Conservation (phyloP, 2,329 filamentous ascomycete genomes). For the Basipetospora chlamydospora region DNA sequence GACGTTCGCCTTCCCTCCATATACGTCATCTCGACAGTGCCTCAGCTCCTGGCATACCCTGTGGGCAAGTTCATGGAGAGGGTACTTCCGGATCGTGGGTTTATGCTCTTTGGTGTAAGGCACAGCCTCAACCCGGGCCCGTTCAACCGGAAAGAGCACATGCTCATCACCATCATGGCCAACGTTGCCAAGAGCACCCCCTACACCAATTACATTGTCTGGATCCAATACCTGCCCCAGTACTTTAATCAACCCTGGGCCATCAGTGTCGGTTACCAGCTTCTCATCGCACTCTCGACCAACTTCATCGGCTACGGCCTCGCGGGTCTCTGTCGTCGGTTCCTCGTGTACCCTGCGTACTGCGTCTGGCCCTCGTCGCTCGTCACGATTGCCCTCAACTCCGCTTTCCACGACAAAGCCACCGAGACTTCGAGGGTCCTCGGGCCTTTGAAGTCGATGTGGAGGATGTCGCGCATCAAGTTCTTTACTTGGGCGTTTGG, state of each 20-base stretch:
- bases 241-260: slow-evolving; percentile 42
- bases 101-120: slow-evolving; percentile 26
- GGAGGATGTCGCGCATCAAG: slow-evolving; percentile 32
- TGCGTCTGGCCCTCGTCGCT: slow-evolving; percentile 44
- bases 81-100: slow-evolving; percentile 33
- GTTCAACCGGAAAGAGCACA: slow-evolving; percentile 47
- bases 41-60: slow-evolving; percentile 21
- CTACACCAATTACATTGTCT: slow-evolving; percentile 41
- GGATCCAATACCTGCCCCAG: slow-evolving; percentile 34
- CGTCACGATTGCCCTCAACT: slow-evolving; percentile 38
- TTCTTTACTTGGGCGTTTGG: slow-evolving; percentile 36
- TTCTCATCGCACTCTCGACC: slow-evolving; percentile 38
- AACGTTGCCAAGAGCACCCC: slow-evolving; percentile 40
- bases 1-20: slow-evolving; percentile 22
- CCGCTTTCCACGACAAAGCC: slow-evolving; percentile 33
- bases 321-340: slow-evolving; percentile 37
- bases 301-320: slow-evolving; percentile 47
- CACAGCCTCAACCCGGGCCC: slow-evolving; percentile 40
- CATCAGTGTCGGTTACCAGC: slow-evolving; percentile 36
- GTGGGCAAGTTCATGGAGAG: slow-evolving; percentile 35
- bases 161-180: slow-evolving; percentile 47
- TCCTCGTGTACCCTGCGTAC: slow-evolving; percentile 40
- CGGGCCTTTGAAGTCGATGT: slow-evolving; percentile 27
- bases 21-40: slow-evolving; percentile 19
- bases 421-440: slow-evolving; percentile 19